A percentile compares a stretch with the other conserved stretches of the same genome.
phyloP scores from a whole-genome alignment of 2,329 filamentous ascomycete species.

The Colletotrichum abscissum region DNA sequence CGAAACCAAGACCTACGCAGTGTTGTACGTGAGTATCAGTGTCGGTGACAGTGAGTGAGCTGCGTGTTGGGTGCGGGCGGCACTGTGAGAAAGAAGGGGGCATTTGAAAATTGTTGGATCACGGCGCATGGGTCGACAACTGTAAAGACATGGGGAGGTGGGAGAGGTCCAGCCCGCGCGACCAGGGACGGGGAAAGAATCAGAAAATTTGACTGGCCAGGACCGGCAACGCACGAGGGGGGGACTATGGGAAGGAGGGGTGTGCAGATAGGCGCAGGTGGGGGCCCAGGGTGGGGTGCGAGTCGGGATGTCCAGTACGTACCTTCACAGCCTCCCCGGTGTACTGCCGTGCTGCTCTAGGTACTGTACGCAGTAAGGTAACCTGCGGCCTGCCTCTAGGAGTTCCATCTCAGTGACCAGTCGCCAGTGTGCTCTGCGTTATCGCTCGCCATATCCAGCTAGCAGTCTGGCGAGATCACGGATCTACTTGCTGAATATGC shows the following conservation, averaged over 20 bases:
- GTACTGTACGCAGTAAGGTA: too few species aligned
- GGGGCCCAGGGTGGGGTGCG: neutral
- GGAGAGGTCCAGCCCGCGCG: conserved; percentile 16
- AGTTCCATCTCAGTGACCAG: neutral
- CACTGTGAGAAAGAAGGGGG: neutral
- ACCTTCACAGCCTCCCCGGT: neutral
- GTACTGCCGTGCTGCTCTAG: neutral
- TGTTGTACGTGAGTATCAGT: too few species aligned
- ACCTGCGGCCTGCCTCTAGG: neutral
- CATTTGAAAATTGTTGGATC: neutral
- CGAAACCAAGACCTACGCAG: too few species aligned
- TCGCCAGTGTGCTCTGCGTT: neutral
- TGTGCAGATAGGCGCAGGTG: conserved; percentile 6
- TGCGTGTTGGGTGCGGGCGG: neutral
- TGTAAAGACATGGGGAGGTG: conserved; percentile 10
- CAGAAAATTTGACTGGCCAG: conserved; percentile 8
- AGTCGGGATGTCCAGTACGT: neutral
- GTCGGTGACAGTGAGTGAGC: neutral
- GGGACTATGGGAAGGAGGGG: neutral
- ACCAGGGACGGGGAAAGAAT: neutral
- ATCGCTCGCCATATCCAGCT: neutral
- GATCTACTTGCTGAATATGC: neutral
- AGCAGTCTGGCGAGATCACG: neutral
- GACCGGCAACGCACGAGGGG: neutral
- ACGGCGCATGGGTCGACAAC: neutral